Evolutionary conservation across 75 land plant genomes (phyloP), one percentile per base, ranked within the genome.

Genomic region (Cunninghamia lanceolata): DNA sequence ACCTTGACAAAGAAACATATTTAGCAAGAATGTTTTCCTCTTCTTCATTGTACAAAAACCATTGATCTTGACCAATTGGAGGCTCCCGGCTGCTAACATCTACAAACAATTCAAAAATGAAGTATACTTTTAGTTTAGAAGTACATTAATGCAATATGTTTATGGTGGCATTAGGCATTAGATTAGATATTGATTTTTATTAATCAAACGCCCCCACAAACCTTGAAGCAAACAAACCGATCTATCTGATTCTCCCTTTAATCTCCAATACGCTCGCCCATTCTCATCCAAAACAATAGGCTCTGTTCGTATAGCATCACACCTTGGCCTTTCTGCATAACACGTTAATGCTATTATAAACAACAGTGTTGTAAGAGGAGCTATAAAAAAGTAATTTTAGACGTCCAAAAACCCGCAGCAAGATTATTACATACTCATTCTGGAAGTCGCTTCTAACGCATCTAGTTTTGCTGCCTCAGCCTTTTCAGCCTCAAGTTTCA

Each of bases 281-380:
- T 87, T 88, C 36, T 54, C 82, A 70, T 89, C 93, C 73, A 86
- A 46, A 9, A 89, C 2, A 14, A 94, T 73, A 30, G 92, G 89
- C 59, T 93, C 91, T 9, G 95, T 93, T 84, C 97, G 91, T 21
- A 93, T 77, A 88, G 98, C 96, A 90, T 94, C 92, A 56, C 87
- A 53, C 84, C 89, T 86, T 43, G 83, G 71, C 47, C 70, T 86
- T 32, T 59, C 97, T 95, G 90, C 81, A 53, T n/a, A 68, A 83
- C 19, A 88, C 42, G 34, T 43, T n/a, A 85, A 38, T 47, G 34
- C n/a, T 70, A 25, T 43, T 63, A 63, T 63, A 63, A 36, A 28
- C 38, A 30, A 21, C 10, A 40, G 16, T 30, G 32, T n/a, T 25
- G 70, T 8, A 45, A 15, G 76, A 11, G 5, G 52, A 25, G n/a